Base-by-base conservation (phyloP, 129 eudicot genomes). In the Solidago caesia region DNA sequence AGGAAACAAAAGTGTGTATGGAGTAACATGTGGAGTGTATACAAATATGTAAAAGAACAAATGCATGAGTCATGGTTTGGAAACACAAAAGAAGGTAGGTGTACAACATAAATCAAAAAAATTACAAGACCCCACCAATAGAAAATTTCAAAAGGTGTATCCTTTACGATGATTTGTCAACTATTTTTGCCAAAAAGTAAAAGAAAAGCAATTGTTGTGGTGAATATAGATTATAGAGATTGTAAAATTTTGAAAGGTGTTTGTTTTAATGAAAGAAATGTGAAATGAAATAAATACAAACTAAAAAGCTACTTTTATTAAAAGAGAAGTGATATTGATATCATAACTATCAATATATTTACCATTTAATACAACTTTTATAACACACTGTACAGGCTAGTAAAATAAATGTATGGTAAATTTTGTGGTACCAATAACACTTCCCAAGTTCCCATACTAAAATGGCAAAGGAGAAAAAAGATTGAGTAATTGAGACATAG, bases 131-230 rank as follows among this genome's bases (percentile, higher is more conserved):
- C 69, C 63, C 64, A 33, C 75, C 55, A 70, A 14, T 33, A 70
- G 68, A 77, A 1, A 27, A 53, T 70, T 49, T 61, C 44, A 5
- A 77, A 77, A 77, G 29, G 64, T 70, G 4, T 2, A 9, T 42
- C 69, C 70, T 70, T 52, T 52, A 52, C 6, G 25, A 14, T 53
- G 25, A 5, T 77, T 67, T 70, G 76, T 77, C 76, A 77, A 77
- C 62, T 51, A 75, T 46, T 62, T 74, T 47, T 74, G 41, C 49
- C 10, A 39, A 74, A 74, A 60, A 27, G 39, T 6, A 29, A 15
- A 47, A 48, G 43, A 74, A 48, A 39, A 12, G 41, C 27, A 16
- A 49, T 44, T 76, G 48, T 15, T 4, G 9, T 57, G 4, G 74
- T 73, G 41, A 43, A 65, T 65, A 1, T 44, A 42, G 4, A 13